phyloP scores from a whole-genome alignment of 2,329 filamentous ascomycete species.

The Neonectria faginata region DNA sequence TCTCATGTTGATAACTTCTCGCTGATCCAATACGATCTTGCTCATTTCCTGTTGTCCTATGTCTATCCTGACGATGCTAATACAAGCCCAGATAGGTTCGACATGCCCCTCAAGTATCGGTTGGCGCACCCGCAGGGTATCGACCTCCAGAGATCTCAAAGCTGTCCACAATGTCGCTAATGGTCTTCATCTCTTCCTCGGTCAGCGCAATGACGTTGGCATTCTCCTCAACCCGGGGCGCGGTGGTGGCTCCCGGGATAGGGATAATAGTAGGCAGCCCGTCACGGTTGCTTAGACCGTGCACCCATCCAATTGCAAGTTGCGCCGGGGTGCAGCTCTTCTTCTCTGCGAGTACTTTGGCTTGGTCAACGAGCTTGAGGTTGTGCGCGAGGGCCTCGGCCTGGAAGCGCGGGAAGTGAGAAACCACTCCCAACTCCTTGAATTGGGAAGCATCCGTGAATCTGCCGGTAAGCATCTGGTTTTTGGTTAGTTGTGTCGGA shows the following conservation, averaged over 20 bases:
- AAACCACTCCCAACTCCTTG: conserved; percentile 37
- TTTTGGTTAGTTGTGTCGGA: conserved; percentile 24
- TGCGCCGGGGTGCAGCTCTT: conserved; percentile 73
- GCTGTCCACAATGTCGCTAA: conserved; percentile 61
- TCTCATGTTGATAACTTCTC: conserved; percentile 50
- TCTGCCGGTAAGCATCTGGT: conserved; percentile 47
- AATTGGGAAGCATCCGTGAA: conserved; percentile 43
- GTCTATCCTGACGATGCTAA: not conserved
- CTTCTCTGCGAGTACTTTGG: conserved; percentile 68
- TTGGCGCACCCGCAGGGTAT: conserved; percentile 56
- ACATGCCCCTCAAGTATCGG: conserved; percentile 51
- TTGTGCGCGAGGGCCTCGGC: conserved; percentile 73
- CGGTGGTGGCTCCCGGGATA: conserved; percentile 72
- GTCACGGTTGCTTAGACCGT: conserved; percentile 60
- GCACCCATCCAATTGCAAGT: conserved; percentile 75
- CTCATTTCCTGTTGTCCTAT: conserved; percentile 10
- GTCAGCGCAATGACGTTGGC: conserved; percentile 60
- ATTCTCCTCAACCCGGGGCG: conserved; percentile 72
- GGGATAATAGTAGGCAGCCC: conserved; percentile 71
- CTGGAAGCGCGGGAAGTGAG: conserved; percentile 68
- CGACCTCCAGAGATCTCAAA: conserved; percentile 62
- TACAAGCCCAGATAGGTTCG: not conserved
- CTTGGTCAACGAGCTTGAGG: conserved; percentile 67
- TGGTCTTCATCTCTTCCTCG: conserved; percentile 61
- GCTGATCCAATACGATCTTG: conserved; percentile 36